Base-by-base conservation (phyloP, 2,329 filamentous ascomycete species). In the Talaromyces sp. region DNA sequence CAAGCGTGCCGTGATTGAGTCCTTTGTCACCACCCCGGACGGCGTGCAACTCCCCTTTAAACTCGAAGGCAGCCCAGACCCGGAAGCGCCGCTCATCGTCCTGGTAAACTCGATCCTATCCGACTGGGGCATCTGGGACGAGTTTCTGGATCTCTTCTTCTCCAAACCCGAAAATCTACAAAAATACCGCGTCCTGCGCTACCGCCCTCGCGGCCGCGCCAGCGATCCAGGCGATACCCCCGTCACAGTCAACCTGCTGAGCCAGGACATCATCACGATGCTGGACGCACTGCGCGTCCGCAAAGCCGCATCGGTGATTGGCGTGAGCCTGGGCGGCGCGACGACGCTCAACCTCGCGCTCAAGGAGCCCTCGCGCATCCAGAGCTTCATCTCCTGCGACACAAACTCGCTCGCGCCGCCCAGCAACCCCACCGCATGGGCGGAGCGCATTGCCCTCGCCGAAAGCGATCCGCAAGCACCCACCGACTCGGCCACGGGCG, bases 31-130 rank as follows among this genome's bases (percentile, higher is more conserved):
- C 0, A 86, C 88, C 0, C 69, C 79, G 0, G 91, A 96, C 68
- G 86, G 85, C 1, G 85, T 91, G 6, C 72, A 78, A 2, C 82
- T 96, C 14, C 85, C 86, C 0, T 96, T 91, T 75, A 83, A 86
- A 14, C 82, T 96, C 1, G 89, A 95, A 73, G 91, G 91, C 58
- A 89, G 84, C 64, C 68, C 84, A 0, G 81, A 86, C 32, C 84
- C 86, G 0, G 70, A 82, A 21, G 89, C 90, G 0, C 91, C 91
- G 0, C 83, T 89, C 0, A 80, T 96, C 11, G 86, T 91, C 21
- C 88, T 93, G 66, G 83, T 82, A 75, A 96, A 96, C 79, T 93
- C 89, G 1, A 87, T 96, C 55, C 83, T 96, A 8, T 90, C 90
- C 2, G 86, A 88, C 54, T 82, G 88, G 64, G 81, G 84, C 71